These are phyloP conservation scores for Pneumocystis murina DNA, from an alignment of 1,139 yeast species.

Conservation along the genomic window DNA sequence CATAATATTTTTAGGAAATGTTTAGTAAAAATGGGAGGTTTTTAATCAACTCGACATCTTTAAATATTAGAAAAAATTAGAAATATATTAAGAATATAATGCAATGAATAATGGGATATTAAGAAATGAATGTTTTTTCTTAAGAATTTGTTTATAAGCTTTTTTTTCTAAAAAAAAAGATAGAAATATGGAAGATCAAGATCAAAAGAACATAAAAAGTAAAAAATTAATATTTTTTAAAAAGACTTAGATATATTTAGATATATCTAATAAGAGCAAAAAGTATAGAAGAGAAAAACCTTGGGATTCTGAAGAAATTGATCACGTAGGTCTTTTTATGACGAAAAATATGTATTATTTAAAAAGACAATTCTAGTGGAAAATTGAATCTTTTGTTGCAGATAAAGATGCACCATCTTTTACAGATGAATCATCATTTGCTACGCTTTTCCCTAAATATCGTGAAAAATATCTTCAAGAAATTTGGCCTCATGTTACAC, in stretches of 20 bases:
- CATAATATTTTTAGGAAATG: no score
- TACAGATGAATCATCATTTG: slow-evolving; percentile 86
- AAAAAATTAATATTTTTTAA: not conserved
- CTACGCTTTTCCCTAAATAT: slow-evolving; percentile 91
- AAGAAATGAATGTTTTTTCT: not conserved
- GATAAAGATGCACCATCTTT: slow-evolving; percentile 75
- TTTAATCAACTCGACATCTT: not conserved
- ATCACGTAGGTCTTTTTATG: slow-evolving; percentile 21
- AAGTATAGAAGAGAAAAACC: slow-evolving; percentile 12
- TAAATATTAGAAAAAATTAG: not conserved
- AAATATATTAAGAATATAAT: not conserved
- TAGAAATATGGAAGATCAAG: not conserved
- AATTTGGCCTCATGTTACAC: slow-evolving; percentile 88
- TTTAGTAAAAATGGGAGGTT: no score
- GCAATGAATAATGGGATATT: not conserved
- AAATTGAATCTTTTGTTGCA: slow-evolving; percentile 70
- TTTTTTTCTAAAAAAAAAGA: not conserved
- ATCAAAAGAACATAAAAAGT: not conserved
- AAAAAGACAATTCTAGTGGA: slow-evolving; percentile 39
- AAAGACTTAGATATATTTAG: not conserved
- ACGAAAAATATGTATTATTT: slow-evolving; percentile 18
- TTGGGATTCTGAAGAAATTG: slow-evolving; percentile 82
- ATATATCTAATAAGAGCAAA: slow-evolving; percentile 3
- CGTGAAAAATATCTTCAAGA: slow-evolving; percentile 80
- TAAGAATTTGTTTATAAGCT: not conserved